phyloP scores from a whole-genome alignment of 1,284 basidiomycete genomes.

The Blastosporella zonata region DNA sequence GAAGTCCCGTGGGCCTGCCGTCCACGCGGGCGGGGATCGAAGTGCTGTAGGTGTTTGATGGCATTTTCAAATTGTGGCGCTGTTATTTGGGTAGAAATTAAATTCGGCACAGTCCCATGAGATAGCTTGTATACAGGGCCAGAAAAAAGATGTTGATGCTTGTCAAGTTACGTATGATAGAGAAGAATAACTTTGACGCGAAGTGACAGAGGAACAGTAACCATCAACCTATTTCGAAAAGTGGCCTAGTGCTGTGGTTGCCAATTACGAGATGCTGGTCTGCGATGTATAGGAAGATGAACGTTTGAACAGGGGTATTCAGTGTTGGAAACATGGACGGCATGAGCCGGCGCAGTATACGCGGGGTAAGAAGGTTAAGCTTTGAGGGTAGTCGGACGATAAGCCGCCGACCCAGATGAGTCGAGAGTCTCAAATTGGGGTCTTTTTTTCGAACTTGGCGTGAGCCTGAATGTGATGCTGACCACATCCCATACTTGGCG shows the following conservation, averaged over 20 bases:
- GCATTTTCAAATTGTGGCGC: neutral
- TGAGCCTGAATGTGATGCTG: no score
- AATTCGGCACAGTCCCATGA: neutral
- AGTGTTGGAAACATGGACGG: no score
- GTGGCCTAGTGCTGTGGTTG: neutral
- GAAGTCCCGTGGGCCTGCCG: neutral
- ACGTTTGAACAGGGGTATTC: no score
- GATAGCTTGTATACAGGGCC: neutral
- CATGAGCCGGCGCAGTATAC: no score
- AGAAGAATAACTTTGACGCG: neutral
- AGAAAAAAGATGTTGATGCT: neutral
- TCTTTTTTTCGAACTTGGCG: no score
- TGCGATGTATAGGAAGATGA: no score
- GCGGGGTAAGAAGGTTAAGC: no score
- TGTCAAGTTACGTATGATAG: neutral
- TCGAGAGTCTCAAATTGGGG: no score
- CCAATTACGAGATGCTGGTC: no score
- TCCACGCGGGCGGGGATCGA: neutral
- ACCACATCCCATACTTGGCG: no score
- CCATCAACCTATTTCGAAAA: neutral
- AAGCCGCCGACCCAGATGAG: no score
- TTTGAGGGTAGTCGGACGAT: no score
- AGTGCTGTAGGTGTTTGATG: neutral
- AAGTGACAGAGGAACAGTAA: neutral
- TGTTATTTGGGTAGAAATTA: neutral